These are phyloP conservation scores for Rhizoclosmatium globosum DNA, from an alignment of 192 early-diverging fungal genomes.

Conservation along the genomic window DNA sequence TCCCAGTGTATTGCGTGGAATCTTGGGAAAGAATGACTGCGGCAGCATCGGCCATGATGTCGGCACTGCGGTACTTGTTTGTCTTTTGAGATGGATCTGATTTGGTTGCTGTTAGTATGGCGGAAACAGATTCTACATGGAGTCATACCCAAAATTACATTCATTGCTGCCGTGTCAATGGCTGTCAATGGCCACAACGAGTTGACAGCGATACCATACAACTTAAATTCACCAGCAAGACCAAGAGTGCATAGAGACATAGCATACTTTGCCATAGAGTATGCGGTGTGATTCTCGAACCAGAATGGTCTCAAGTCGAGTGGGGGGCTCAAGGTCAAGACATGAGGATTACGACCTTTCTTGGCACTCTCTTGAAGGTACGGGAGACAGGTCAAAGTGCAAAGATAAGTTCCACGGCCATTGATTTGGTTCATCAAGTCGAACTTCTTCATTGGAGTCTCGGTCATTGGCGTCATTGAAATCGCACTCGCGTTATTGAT, in stretches of 20 bases:
- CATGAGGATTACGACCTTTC: constrained; percentile 69
- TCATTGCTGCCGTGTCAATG: constrained; percentile 78
- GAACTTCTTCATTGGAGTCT: constrained; percentile 40
- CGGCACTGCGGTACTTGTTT: constrained; percentile 50
- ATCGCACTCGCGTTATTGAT: constrained; percentile 86
- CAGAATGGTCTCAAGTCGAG: constrained; percentile 73
- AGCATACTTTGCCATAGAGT: constrained; percentile 55
- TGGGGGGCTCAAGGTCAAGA: constrained; percentile 78
- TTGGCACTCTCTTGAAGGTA: constrained; percentile 69
- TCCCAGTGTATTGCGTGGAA: constrained; percentile 15
- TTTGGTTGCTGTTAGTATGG: too few relatives aligned
- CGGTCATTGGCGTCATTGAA: constrained; percentile 56
- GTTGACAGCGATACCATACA: constrained; percentile 77
- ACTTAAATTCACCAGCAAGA: constrained; percentile 71
- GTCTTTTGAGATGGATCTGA: not conserved
- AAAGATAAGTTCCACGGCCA: constrained; percentile 81
- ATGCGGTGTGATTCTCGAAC: constrained; percentile 68
- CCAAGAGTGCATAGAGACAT: constrained; percentile 82
- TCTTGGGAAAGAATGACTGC: constrained; percentile 68
- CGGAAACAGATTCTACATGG: constrained; percentile 30
- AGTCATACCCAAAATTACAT: constrained; percentile 48
- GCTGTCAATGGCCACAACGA: constrained; percentile 79
- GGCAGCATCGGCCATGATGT: constrained; percentile 82
- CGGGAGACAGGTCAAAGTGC: constrained; percentile 74
- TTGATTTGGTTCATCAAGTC: constrained; percentile 70